Evolutionary conservation across 2,329 filamentous ascomycete genomes (phyloP).

Genomic region (Curvularia eragrostidis): DNA sequence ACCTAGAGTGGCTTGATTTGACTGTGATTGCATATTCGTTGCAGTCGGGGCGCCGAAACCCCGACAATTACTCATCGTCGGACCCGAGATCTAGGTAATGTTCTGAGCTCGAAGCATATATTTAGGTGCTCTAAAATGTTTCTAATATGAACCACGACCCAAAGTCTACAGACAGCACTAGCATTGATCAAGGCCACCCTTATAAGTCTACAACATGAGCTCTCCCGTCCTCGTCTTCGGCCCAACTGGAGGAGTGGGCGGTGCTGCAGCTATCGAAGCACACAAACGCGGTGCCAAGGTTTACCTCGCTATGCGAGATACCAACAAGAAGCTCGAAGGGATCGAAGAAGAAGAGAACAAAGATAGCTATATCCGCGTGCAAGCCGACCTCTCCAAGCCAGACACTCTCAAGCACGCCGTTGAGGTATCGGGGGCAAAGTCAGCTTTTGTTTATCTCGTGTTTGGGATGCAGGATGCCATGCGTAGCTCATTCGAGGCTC

Average conservation of each 20-base stretch:
- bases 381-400: slow-evolving; percentile 56
- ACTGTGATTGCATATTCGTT: not conserved
- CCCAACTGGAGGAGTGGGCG: slow-evolving; percentile 57
- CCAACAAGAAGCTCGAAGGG: slow-evolving; percentile 52
- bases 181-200: not conserved
- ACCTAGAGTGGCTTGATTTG: not conserved
- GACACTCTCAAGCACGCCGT: slow-evolving; percentile 53
- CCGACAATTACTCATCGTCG: not conserved
- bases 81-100: not conserved
- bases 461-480: slow-evolving; percentile 49
- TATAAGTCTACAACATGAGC: not conserved
- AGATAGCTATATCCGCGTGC: slow-evolving; percentile 47
- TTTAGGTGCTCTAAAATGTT: not conserved
- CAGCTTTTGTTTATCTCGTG: slow-evolving; percentile 58
- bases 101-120: not conserved
- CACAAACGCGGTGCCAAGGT: slow-evolving; percentile 53
- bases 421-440: slow-evolving; percentile 51
- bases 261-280: slow-evolving; percentile 51
- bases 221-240: slow-evolving; percentile 55
- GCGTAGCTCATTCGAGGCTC: slow-evolving; percentile 50
- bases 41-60: not conserved
- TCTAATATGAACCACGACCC: not conserved
- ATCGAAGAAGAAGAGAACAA: slow-evolving; percentile 38
- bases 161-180: not conserved
- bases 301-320: slow-evolving; percentile 58